Evolutionary conservation across 192 early-diverging fungal genomes (phyloP), one percentile per base, ranked within the genome.

Genomic region (Backusella australiensis): DNA sequence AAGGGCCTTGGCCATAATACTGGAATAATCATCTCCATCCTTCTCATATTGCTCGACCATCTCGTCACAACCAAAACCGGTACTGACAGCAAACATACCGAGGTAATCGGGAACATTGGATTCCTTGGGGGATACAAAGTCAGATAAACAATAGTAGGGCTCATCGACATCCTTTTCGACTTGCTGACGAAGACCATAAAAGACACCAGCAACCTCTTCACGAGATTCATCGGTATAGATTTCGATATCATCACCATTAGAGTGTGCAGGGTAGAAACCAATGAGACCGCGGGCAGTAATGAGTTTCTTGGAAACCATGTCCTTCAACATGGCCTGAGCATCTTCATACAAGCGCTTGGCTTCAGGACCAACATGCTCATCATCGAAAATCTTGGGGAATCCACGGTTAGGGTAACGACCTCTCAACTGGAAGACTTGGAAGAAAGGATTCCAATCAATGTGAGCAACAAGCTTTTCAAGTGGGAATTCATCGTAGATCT

Each of bases 371-470:
- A 98, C 97, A 2, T 93, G 88, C 69, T 96, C 95, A 81, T 98
- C 97, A 71, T 96, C 93, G 85, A 98, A 98, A 77, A 98, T 95
- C 89, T 97, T 97, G 76, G 97, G 97, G 80, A 91, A 98, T 32
- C 97, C 96, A 73, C 97, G 93, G 87, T 98, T 98, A 21, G 96
- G 96, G 78, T 98, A 98, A 78, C 93, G 94, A 71, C 96, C 97
- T 32, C 97, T 89, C 29, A 98, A 87, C 85, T 98, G 97, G 84
- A 95, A 98, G 17, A 96, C 95, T 81, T 98, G 97, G 90, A 98
- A 98, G 90, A 98, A 98, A 36, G 97, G 97, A 71, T 96, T 98
- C 96, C 97, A 98, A 83, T 98, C 97, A 67, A 98, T 97, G 76
- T 93, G 94, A n/a, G 88, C 83, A 34, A 96, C 77, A 17, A 98